Conservation (phyloP, 805 yeast species). For the Hanseniaspora hatyaiensis region DNA sequence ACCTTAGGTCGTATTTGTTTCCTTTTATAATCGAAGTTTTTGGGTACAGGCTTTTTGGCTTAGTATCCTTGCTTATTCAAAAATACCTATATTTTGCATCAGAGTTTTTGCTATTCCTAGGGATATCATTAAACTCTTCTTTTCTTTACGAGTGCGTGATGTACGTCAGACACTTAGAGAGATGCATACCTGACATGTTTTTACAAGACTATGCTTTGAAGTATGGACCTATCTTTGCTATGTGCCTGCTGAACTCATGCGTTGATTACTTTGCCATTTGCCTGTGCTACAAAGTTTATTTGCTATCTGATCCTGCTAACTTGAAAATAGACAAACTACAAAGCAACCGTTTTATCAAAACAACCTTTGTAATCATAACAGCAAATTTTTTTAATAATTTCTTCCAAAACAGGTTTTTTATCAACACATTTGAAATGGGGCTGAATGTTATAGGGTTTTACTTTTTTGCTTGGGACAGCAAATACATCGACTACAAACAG, state of each 20-base stretch:
- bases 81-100: neutral
- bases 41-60: constrained; percentile 17
- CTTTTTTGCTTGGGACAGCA: constrained; percentile 55
- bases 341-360: constrained; percentile 18
- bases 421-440: constrained; percentile 69
- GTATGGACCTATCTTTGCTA: constrained; percentile 52
- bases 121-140: neutral
- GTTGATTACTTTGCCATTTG: constrained; percentile 54
- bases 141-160: constrained; percentile 20
- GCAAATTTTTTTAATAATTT: constrained; percentile 60
- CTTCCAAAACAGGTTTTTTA: constrained; percentile 68
- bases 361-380: constrained; percentile 22
- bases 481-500: constrained; percentile 19
- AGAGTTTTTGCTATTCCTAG: neutral
- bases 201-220: constrained; percentile 34
- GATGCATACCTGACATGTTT: neutral
- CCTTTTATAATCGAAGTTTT: constrained; percentile 52
- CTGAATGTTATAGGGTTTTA: constrained; percentile 55
- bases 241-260: constrained; percentile 55
- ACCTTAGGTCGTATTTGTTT: constrained; percentile 65
- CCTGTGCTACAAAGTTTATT: constrained; percentile 32
- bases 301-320: constrained; percentile 13
- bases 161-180: constrained; percentile 24
- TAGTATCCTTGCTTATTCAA: neutral
- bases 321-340: constrained; percentile 18